Evolutionary conservation across 352 stramenopile genomes (phyloP).

Genomic region (Globisporangium spiculum): DNA sequence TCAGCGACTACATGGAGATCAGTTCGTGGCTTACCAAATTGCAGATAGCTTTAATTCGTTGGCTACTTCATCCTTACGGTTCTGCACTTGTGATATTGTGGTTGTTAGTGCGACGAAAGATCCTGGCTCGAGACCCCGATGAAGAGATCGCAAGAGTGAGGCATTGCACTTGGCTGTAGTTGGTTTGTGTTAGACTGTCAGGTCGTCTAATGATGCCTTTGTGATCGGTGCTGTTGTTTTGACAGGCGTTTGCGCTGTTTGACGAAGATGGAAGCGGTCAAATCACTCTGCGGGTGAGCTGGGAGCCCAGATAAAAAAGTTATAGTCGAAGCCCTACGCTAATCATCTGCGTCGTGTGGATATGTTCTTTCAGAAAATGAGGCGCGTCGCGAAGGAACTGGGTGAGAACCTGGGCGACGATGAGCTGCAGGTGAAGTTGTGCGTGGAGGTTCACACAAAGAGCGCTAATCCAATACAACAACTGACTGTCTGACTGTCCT

Average conservation of each 20-base stretch:
- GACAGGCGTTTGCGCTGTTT: conserved; percentile 92
- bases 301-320: neutral
- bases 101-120: conserved; percentile 65
- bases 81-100: neutral
- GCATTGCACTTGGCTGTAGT: neutral
- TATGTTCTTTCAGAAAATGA: conserved; percentile 77
- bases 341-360: neutral
- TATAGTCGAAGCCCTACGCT: neutral
- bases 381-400: conserved; percentile 90
- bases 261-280: conserved; percentile 90
- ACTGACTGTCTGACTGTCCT: neutral
- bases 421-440: conserved; percentile 62
- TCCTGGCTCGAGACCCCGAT: conserved; percentile 84
- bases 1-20: conserved; percentile 91
- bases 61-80: neutral
- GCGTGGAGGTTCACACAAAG: neutral
- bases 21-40: conserved; percentile 37
- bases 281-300: conserved; percentile 72
- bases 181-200: neutral
- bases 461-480: neutral
- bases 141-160: conserved; percentile 89
- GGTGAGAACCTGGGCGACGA: conserved; percentile 92
- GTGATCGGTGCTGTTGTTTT: neutral
- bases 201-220: neutral
- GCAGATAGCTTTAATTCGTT: neutral